A percentile compares a stretch with the other conserved stretches of the same genome.
These are phyloP conservation scores for Diplodia seriata DNA, from an alignment of 2,329 filamentous ascomycete genomes.

Conservation along the genomic window DNA sequence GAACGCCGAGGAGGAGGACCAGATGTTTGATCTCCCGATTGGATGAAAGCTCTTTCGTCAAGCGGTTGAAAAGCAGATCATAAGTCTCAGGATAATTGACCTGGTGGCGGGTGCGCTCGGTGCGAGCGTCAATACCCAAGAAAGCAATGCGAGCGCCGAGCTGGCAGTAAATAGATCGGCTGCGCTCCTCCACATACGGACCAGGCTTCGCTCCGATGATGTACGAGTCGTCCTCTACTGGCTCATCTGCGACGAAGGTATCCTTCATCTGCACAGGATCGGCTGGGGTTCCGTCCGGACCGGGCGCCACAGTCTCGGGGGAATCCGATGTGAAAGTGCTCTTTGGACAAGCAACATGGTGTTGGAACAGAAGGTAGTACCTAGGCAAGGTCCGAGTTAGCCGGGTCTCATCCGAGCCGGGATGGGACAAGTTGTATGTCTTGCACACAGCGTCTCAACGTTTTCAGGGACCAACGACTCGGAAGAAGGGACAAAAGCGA, in stretches of 20 bases:
- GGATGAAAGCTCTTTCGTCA: constrained; percentile 59
- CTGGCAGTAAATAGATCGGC: constrained; percentile 67
- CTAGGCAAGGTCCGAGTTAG: constrained; percentile 43
- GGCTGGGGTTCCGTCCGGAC: constrained; percentile 59
- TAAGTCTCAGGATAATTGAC: constrained; percentile 81
- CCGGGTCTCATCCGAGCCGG: neutral
- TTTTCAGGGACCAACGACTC: neutral
- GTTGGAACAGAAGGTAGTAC: constrained; percentile 71
- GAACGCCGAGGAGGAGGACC: constrained; percentile 70
- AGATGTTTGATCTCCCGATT: constrained; percentile 68
- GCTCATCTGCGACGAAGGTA: constrained; percentile 71
- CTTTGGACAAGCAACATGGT: constrained; percentile 81
- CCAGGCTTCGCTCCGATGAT: constrained; percentile 78
- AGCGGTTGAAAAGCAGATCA: constrained; percentile 64
- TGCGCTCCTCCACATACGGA: constrained; percentile 68
- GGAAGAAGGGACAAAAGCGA: neutral
- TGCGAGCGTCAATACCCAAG: constrained; percentile 65
- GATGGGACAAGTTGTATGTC: neutral
- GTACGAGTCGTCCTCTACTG: constrained; percentile 71
- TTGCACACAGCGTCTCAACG: neutral
- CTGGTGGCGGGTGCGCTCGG: constrained; percentile 86
- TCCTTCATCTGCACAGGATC: constrained; percentile 77
- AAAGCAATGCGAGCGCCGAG: constrained; percentile 70
- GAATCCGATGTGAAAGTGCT: constrained; percentile 85
- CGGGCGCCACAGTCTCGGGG: constrained; percentile 57